Conservation (phyloP, 2,329 filamentous ascomycete species). For the Arachnomyces sp. region DNA sequence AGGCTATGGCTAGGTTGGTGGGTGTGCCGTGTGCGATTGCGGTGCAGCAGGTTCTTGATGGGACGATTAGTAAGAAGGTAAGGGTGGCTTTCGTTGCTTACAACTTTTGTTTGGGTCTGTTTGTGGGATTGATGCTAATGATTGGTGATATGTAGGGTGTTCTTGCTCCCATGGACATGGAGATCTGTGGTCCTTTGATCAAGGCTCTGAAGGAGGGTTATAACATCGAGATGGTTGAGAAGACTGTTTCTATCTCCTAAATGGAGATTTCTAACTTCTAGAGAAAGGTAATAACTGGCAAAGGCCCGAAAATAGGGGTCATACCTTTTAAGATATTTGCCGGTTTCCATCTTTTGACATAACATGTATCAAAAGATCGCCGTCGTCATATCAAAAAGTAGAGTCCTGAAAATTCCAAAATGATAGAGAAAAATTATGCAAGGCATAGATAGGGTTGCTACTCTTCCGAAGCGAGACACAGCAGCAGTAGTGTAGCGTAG, state of each 20-base stretch:
- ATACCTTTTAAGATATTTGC: too few relatives aligned
- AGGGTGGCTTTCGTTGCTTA: conserved; percentile 3
- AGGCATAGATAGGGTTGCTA: too few relatives aligned
- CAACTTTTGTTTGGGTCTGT: background rate
- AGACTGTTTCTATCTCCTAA: conserved; percentile 37
- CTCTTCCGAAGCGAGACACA: too few relatives aligned
- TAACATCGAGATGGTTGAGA: conserved; percentile 64
- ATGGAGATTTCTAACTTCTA: background rate
- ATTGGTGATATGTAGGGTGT: conserved; percentile 43
- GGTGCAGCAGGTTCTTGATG: conserved; percentile 68
- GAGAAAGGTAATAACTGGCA: too few relatives aligned
- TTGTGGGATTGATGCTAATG: conserved; percentile 3
- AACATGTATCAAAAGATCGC: too few relatives aligned
- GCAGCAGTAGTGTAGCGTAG: too few relatives aligned
- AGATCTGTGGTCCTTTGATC: conserved; percentile 65
- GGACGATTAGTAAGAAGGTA: conserved; percentile 58
- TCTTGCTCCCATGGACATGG: conserved; percentile 65
- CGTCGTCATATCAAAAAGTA: background rate
- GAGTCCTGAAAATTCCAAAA: too few relatives aligned
- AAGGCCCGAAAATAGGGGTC: too few relatives aligned
- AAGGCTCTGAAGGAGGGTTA: conserved; percentile 71
- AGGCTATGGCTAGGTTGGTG: conserved; percentile 74
- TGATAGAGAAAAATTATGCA: too few relatives aligned
- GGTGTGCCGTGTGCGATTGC: conserved; percentile 68
- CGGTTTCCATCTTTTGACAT: too few relatives aligned